Evolutionary conservation across 1,284 basidiomycete genomes (phyloP), one percentile per base, ranked within the genome.

Genomic region (Anthracocystis panici-leucophaei): DNA sequence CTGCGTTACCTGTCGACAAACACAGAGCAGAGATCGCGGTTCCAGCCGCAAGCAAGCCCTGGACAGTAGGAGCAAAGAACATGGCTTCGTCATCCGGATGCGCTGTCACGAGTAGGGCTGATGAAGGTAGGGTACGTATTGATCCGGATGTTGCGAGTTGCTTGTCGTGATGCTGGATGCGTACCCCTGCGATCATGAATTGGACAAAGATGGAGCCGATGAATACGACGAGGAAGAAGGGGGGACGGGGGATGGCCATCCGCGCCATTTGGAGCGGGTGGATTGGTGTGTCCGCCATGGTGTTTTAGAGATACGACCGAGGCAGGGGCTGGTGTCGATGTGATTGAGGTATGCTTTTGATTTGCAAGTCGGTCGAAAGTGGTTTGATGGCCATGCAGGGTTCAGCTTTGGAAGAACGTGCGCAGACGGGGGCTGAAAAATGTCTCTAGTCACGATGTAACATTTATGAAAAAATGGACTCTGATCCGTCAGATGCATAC

Each of bases 21-120:
- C 88, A 88, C 14, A 89, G 70, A 0, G 85, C 86, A 5, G 78
- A 78, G 1, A 87, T 78, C 6, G 82, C 73, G 60, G 85, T 84
- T 6, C 86, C 84, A 0, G 81, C 66, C 5, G 63, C 77, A 18
- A 92, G 86, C 3, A 90, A 88, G 29, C 90, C 87, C 20, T 81
- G 69, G 12, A 96, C 82, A 0, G 92, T 92, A 0, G 94, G 94
- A 0, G 91, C 91, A 82, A 97, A 97, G 88, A 97, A 97, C 88
- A 95, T 90, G 82, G 90, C 91, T 86, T 96, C 94, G 83, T 96
- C 94, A 82, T 96, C 94, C 2, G 93, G 93, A 80, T 95, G 93
- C 11, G 93, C 93, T 0, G 92, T 94, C 48, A 95, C 86, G 2
- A 95, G 82, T 27, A 95, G 87, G 8, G 66, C 81, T 3, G 74